These are phyloP conservation scores for Macrolepiota fuliginosa DNA, from an alignment of 768 basidiomycete genomes.

Conservation along the genomic window DNA sequence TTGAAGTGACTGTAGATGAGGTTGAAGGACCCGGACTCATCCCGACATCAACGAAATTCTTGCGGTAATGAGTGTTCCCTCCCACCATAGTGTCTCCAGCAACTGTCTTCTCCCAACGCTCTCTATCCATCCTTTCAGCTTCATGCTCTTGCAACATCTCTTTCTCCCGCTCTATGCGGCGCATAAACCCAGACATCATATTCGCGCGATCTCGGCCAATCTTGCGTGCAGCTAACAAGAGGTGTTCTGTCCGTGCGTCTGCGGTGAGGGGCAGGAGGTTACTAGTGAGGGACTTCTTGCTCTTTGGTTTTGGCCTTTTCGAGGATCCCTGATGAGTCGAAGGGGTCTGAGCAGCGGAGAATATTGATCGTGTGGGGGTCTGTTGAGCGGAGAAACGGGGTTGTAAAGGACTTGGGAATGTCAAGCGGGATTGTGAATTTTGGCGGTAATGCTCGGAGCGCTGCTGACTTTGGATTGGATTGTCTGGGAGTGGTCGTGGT, in stretches of 20 bases:
- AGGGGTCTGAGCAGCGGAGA: slow-evolving; percentile 15
- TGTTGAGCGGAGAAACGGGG: background rate
- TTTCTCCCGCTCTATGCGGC: slow-evolving; percentile 34
- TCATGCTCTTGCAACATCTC: slow-evolving; percentile 31
- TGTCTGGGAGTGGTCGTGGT: background rate
- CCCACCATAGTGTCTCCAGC: slow-evolving; percentile 22
- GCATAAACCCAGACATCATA: slow-evolving; percentile 49
- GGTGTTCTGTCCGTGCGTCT: slow-evolving; percentile 70
- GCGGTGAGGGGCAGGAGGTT: slow-evolving; percentile 33
- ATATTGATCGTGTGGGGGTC: slow-evolving; percentile 10
- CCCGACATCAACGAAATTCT: slow-evolving; percentile 10
- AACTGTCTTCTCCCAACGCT: slow-evolving; percentile 25
- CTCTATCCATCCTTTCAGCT: slow-evolving; percentile 27
- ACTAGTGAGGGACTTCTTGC: slow-evolving; percentile 12
- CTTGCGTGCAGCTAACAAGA: slow-evolving; percentile 68
- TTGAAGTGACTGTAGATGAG: slow-evolving; percentile 9
- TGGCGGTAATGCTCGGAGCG: slow-evolving; percentile 4
- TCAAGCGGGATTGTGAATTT: background rate
- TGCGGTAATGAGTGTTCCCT: slow-evolving; percentile 19
- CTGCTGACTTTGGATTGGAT: background rate
- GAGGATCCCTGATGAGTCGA: slow-evolving; percentile 12
- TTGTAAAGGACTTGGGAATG: slow-evolving; percentile 3
- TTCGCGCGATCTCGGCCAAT: slow-evolving; percentile 62
- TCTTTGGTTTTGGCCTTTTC: slow-evolving; percentile 14
- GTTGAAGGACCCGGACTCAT: slow-evolving; percentile 16